Base-by-base conservation (phyloP, 2,329 filamentous ascomycete genomes). In the Neoascochyta sp. region DNA sequence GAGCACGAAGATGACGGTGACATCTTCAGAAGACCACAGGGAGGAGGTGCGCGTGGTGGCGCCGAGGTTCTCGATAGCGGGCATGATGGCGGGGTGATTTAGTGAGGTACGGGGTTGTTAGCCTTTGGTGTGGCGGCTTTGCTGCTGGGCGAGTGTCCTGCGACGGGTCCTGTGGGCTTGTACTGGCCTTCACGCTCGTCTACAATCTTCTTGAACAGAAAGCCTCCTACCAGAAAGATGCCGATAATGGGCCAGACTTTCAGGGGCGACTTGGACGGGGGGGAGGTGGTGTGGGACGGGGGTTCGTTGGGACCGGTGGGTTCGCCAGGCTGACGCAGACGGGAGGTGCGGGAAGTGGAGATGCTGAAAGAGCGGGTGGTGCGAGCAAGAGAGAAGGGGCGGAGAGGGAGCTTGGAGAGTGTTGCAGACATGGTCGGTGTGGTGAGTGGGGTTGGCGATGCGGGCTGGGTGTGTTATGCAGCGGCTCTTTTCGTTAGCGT, bases 1-100 rank as follows among this genome's bases (percentile, higher is more conserved):
- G 40, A 98, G 87, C 42, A 96, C 87, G 71, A 95, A 96, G 64
- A 98, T 71, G 36, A 96, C 89, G n/a, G 87, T 92, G 17, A 93
- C 86, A 37, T 88, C 74, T 34, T 78, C 57, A 27, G 82, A 69
- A 36, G 78, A 81, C 75, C 94, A 95, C 56, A 79, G 78, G 4
- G 89, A 83, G 31, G 70, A 67, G 24, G 64, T 59, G 62, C 81
- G 82, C 40, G 45, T 51, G 4, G 46, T 36, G 14, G 52, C 55
- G 49, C 54, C 62, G 51, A 57, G 45, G 11, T 63, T 43, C 16
- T 57, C 63, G 44, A 67, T 63, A 6, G 58, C 63, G 11, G 63
- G 59, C 54, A 66, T 65, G 13, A 15, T 60, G 26, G 29, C 26
- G 23, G 34, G 12, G 34, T 20, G 29, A 30, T 44, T 44, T 54